A percentile compares a stretch with the other conserved stretches of the same genome.
These are phyloP conservation scores for Grosmannia clavigera DNA, from an alignment of 2,329 filamentous ascomycete species.

Conservation along the genomic window DNA sequence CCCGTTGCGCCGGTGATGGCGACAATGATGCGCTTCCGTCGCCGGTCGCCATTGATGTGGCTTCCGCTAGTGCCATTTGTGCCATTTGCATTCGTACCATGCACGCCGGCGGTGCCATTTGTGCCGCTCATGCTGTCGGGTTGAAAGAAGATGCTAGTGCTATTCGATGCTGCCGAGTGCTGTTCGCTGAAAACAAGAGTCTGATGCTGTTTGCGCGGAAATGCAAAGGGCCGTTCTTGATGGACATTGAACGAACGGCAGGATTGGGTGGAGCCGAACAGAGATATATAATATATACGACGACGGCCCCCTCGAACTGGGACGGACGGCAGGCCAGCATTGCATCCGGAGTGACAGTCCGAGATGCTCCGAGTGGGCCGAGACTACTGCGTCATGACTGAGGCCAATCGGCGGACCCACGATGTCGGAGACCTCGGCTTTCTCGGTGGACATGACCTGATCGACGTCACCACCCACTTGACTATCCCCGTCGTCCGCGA, in stretches of 20 bases:
- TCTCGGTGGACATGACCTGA: neutral
- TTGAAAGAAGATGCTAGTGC: too few relatives aligned
- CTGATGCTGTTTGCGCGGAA: too few relatives aligned
- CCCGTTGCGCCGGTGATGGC: constrained; percentile 39
- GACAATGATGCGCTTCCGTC: constrained; percentile 25
- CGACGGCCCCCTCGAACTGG: too few relatives aligned
- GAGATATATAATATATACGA: neutral
- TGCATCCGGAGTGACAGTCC: neutral
- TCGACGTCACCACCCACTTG: neutral
- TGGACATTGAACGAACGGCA: neutral
- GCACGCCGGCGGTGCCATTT: neutral
- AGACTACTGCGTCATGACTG: neutral
- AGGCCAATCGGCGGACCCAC: too few relatives aligned
- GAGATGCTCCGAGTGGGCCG: neutral
- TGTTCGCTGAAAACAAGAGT: too few relatives aligned
- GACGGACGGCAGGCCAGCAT: neutral
- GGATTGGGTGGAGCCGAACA: neutral
- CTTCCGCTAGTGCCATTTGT: neutral
- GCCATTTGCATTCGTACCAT: too few relatives aligned
- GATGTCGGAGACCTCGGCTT: neutral
- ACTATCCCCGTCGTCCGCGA: too few relatives aligned
- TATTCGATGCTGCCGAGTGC: too few relatives aligned
- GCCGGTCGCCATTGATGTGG: neutral
- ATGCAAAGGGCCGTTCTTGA: too few relatives aligned
- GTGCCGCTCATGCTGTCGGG: neutral